Percentiles rank a stretch among this genome's conserved stretches.
Evolutionary conservation across 2,329 filamentous ascomycete species (phyloP).

Genomic region (Aspergillus neotritici): DNA sequence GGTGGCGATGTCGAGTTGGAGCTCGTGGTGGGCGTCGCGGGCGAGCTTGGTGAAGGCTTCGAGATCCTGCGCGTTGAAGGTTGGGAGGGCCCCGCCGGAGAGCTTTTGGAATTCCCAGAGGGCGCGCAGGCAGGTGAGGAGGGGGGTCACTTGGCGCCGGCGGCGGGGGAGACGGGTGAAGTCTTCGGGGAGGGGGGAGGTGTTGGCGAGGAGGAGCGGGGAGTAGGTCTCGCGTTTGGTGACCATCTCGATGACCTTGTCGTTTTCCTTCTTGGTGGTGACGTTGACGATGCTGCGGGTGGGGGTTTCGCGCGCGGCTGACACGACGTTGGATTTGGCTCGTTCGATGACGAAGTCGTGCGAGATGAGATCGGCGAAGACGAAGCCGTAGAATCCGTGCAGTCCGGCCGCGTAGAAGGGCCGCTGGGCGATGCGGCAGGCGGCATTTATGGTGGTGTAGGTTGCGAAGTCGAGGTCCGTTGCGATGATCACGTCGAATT

Average conservation of each 20-base stretch:
- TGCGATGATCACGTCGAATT: slow-evolving; percentile 81
- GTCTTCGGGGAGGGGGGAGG: slow-evolving; percentile 67
- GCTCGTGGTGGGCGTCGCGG: slow-evolving; percentile 69
- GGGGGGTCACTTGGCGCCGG: slow-evolving; percentile 68
- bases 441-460: slow-evolving; percentile 75
- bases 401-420: slow-evolving; percentile 85
- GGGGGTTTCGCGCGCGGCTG: slow-evolving; percentile 62
- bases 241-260: slow-evolving; percentile 74
- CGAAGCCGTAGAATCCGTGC: slow-evolving; percentile 89
- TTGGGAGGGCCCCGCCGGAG: slow-evolving; percentile 51
- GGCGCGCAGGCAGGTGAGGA: slow-evolving; percentile 79
- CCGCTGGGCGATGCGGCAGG: slow-evolving; percentile 68
- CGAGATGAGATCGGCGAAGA: slow-evolving; percentile 86
- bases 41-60: slow-evolving; percentile 71
- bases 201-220: slow-evolving; percentile 78
- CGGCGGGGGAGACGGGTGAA: slow-evolving; percentile 62
- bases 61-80: slow-evolving; percentile 59
- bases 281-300: slow-evolving; percentile 72
- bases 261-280: slow-evolving; percentile 62
- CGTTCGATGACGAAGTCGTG: slow-evolving; percentile 89
- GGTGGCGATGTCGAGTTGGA: slow-evolving; percentile 63
- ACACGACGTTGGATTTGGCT: slow-evolving; percentile 67
- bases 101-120: slow-evolving; percentile 78
- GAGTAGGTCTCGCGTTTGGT: slow-evolving; percentile 89
- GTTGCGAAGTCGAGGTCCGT: slow-evolving; percentile 76